Conservation (phyloP, 352 stramenopile genomes). For the Globisporangium spiculum region DNA sequence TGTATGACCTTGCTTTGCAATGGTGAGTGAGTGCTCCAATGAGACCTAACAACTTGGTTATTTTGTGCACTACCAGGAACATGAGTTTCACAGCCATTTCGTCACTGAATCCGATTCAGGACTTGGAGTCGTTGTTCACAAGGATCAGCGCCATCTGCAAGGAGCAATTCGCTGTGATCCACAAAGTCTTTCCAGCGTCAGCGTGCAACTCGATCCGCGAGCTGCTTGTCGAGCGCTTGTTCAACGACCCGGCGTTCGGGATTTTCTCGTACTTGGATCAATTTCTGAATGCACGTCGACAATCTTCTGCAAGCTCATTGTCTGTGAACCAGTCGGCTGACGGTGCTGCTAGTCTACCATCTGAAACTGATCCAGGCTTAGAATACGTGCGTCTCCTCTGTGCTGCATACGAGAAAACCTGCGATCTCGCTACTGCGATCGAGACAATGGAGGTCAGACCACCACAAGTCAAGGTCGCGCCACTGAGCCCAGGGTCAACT, state of each 20-base stretch:
- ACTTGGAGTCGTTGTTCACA: conserved; percentile 56
- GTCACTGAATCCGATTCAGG: conserved; percentile 58
- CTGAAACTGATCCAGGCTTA: conserved; percentile 19
- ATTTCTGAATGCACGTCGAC: conserved; percentile 42
- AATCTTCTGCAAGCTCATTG: conserved; percentile 12
- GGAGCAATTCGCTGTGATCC: conserved; percentile 68
- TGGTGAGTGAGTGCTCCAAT: background rate
- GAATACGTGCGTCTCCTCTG: conserved; percentile 68
- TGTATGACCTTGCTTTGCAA: background rate
- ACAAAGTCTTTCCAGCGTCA: conserved; percentile 48
- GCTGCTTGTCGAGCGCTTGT: conserved; percentile 64
- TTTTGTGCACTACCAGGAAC: conserved; percentile 10
- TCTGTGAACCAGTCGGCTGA: conserved; percentile 6
- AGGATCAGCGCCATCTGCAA: conserved; percentile 63
- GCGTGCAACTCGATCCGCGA: conserved; percentile 52
- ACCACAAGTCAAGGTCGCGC: background rate
- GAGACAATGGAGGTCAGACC: conserved; percentile 30
- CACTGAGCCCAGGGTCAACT: background rate
- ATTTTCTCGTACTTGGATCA: conserved; percentile 76
- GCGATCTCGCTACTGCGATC: conserved; percentile 43
- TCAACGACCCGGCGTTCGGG: conserved; percentile 77
- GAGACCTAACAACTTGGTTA: background rate
- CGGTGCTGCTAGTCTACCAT: background rate
- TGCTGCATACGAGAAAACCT: conserved; percentile 64
- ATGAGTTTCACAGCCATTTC: conserved; percentile 19